Conservation (phyloP, 176 grass and related monocot species). For the barley (Hordeum vulgare) region DNA sequence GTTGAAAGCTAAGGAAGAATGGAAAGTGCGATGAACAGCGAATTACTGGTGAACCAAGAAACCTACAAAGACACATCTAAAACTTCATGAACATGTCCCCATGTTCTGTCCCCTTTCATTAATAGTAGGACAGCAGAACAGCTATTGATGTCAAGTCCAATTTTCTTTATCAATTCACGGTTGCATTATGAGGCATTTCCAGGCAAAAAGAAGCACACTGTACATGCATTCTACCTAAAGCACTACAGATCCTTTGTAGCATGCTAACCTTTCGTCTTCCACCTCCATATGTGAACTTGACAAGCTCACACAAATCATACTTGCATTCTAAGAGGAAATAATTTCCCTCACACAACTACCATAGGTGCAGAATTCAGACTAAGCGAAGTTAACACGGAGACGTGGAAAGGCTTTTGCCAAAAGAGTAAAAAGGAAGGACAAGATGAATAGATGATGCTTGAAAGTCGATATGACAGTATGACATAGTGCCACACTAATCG, state of each 20-base stretch:
- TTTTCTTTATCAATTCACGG: neutral
- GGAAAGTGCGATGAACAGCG: neutral
- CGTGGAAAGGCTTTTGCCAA: neutral
- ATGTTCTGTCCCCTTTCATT: neutral
- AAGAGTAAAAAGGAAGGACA: neutral
- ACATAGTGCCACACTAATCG: slow-evolving; percentile 17
- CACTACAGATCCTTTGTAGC: neutral
- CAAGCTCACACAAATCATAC: slow-evolving; percentile 1
- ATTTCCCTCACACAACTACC: neutral
- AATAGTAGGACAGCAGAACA: neutral
- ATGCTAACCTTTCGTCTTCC: neutral
- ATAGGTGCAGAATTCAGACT: neutral
- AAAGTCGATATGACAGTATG: slow-evolving; percentile 13
- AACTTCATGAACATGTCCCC: slow-evolving; percentile 2
- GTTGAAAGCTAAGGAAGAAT: neutral
- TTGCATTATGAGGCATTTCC: neutral
- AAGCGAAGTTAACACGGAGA: neutral
- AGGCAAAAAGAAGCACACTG: neutral
- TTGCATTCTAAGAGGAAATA: neutral
- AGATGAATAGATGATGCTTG: neutral
- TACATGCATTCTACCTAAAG: neutral
- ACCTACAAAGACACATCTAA: neutral
- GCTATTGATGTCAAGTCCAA: neutral
- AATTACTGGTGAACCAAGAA: neutral
- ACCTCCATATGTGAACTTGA: neutral